Evolutionary conservation across 306 rosid genomes (phyloP).

Genomic region (Oxytropis ochrocephala): DNA sequence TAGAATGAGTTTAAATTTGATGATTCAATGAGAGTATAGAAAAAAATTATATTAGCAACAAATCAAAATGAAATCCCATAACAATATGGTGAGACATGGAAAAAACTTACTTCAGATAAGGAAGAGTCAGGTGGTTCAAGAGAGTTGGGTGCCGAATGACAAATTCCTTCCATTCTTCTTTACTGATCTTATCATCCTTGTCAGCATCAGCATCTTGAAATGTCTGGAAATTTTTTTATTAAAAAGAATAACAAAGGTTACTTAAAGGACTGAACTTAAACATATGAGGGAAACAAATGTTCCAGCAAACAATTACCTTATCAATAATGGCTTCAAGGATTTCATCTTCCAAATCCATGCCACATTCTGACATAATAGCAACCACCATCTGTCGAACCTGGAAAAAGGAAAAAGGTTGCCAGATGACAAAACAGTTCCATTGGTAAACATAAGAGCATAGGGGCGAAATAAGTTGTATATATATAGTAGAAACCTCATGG

Average conservation of each 20-base stretch:
- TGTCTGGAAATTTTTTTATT: slow-evolving; percentile 31
- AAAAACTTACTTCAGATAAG: slow-evolving; percentile 40
- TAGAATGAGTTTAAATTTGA: background rate
- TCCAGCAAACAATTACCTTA: slow-evolving; percentile 31
- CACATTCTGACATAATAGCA: slow-evolving; percentile 49
- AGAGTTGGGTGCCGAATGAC: slow-evolving; percentile 44
- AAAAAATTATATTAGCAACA: background rate
- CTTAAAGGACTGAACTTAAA: background rate
- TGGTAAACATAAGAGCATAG: background rate
- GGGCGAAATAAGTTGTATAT: background rate
- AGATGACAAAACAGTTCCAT: background rate
- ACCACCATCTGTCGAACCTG: slow-evolving; percentile 70
- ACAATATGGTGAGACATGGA: background rate
- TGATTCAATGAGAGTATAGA: background rate
- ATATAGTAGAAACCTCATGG: background rate
- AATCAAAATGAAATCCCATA: background rate
- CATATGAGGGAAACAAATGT: background rate
- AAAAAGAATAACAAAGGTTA: background rate
- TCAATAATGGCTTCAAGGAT: slow-evolving; percentile 47
- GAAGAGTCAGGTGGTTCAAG: slow-evolving; percentile 61
- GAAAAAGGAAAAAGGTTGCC: slow-evolving; percentile 4
- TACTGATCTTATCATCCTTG: slow-evolving; percentile 59
- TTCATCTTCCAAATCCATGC: slow-evolving; percentile 39
- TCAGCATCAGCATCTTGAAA: slow-evolving; percentile 56
- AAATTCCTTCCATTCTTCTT: slow-evolving; percentile 56